Percentiles rank a stretch among this genome's conserved stretches.
These are phyloP conservation scores for Arthrinium puccinioides DNA, from an alignment of 2,329 filamentous ascomycete genomes.

Conservation along the genomic window DNA sequence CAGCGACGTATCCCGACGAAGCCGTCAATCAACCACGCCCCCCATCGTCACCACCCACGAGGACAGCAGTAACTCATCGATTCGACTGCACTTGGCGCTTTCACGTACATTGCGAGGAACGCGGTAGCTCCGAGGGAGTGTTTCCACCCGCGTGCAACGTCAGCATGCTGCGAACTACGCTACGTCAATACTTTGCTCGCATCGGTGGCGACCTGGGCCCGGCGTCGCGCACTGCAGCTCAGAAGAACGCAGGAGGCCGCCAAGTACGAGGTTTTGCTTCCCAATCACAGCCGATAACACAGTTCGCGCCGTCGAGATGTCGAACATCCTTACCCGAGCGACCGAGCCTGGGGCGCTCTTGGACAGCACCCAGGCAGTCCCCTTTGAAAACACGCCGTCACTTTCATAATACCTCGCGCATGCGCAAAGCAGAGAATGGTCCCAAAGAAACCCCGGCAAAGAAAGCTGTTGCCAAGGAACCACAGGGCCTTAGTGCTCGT, in stretches of 20 bases:
- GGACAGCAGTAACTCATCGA: too few species aligned
- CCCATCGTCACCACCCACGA: too few species aligned
- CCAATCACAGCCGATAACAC: background rate
- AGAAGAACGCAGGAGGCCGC: background rate
- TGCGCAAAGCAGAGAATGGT: background rate
- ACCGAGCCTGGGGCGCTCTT: background rate
- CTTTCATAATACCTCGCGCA: background rate
- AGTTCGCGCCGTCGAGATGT: background rate
- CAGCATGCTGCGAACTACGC: constrained; percentile 1
- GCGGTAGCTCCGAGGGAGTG: too few species aligned
- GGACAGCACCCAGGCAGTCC: background rate
- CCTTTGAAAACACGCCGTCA: background rate
- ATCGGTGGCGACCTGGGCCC: background rate
- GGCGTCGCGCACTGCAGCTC: background rate
- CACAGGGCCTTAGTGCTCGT: constrained; percentile 53
- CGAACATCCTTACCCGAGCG: background rate
- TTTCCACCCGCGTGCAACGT: too few species aligned
- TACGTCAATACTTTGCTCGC: background rate
- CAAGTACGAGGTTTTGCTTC: background rate
- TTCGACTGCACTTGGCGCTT: too few species aligned
- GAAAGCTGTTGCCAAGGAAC: background rate
- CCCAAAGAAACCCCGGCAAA: background rate
- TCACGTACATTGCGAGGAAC: too few species aligned
- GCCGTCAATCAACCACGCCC: too few species aligned
- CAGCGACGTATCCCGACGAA: too few species aligned